These are phyloP conservation scores for Simplicillium aogashimaense DNA, from an alignment of 2,329 filamentous ascomycete genomes.

Conservation along the genomic window DNA sequence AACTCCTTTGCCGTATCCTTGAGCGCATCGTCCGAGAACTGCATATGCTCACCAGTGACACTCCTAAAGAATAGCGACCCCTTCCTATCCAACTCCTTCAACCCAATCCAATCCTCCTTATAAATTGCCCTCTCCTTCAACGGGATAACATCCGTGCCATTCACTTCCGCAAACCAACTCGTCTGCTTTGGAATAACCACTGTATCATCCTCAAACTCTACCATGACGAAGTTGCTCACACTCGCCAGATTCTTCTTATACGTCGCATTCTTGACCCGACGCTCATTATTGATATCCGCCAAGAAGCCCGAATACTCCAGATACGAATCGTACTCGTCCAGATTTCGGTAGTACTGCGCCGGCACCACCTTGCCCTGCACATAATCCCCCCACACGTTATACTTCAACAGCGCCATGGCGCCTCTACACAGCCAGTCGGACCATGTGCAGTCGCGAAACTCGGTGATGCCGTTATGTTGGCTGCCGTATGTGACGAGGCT, in stretches of 20 bases:
- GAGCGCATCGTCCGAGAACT: conserved; percentile 57
- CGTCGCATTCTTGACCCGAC: conserved; percentile 56
- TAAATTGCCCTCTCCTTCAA: conserved; percentile 67
- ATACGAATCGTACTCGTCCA: conserved; percentile 53
- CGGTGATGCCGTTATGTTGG: conserved; percentile 84
- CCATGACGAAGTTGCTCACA: conserved; percentile 77
- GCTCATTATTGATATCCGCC: conserved; percentile 95
- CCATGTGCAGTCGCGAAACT: conserved; percentile 64
- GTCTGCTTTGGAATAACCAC: conserved; percentile 86
- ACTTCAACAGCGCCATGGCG: conserved; percentile 66
- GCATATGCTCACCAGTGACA: conserved; percentile 75
- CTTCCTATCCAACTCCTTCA: conserved; percentile 69
- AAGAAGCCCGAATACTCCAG: conserved; percentile 77
- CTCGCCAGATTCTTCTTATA: conserved; percentile 63
- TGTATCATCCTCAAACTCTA: conserved; percentile 76
- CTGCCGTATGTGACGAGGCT: conserved; percentile 82
- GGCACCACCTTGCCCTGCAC: conserved; percentile 78
- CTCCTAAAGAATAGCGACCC: conserved; percentile 68
- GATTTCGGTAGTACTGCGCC: conserved; percentile 87
- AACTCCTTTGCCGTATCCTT: conserved; percentile 55
- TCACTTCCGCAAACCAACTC: conserved; percentile 83
- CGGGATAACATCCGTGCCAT: conserved; percentile 55
- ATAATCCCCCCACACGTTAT: conserved; percentile 69
- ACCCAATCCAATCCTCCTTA: conserved; percentile 85
- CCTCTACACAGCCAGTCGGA: conserved; percentile 74